A percentile compares a stretch with the other conserved stretches of the same genome.
These are phyloP conservation scores for Phytophthora melonis DNA, from an alignment of 352 stramenopile species.

Conservation along the genomic window DNA sequence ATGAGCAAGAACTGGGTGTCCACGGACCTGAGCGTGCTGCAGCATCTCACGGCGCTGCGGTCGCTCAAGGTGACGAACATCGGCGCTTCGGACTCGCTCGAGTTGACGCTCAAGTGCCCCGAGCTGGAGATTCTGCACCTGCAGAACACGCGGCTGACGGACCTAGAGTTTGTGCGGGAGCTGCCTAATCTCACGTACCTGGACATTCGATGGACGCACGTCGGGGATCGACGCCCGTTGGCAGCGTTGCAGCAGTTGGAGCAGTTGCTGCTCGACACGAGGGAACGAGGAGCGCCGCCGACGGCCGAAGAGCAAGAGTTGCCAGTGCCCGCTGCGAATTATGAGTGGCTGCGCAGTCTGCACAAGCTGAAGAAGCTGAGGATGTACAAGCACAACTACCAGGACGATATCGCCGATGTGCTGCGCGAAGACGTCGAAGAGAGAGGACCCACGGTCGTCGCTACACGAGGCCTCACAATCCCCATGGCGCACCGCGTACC, in stretches of 20 bases:
- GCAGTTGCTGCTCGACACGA: conserved; percentile 51
- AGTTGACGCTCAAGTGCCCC: conserved; percentile 40
- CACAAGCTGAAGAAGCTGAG: conserved; percentile 49
- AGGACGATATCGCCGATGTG: conserved; percentile 46
- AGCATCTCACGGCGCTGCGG: conserved; percentile 35
- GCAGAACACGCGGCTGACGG: conserved; percentile 52
- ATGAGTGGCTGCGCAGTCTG: conserved; percentile 44
- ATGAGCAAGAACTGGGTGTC: conserved; percentile 61
- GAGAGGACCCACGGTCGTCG: conserved; percentile 22
- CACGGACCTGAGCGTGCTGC: conserved; percentile 39
- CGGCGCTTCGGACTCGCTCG: conserved; percentile 42
- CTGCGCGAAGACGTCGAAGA: conserved; percentile 43
- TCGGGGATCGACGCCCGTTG: conserved; percentile 46
- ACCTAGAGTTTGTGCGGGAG: conserved; percentile 43
- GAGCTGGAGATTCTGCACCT: conserved; percentile 48
- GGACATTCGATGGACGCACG: conserved; percentile 56
- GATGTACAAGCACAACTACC: conserved; percentile 51
- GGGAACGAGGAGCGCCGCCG: conserved; percentile 29
- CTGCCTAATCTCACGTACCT: conserved; percentile 41
- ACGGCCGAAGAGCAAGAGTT: background rate
- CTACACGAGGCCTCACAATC: conserved; percentile 40
- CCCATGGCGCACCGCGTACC: conserved; percentile 45
- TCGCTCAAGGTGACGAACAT: conserved; percentile 52
- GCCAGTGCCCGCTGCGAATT: conserved; percentile 7
- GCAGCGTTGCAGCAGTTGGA: conserved; percentile 41